These are phyloP conservation scores for Pythium guiyangense DNA, from an alignment of 352 stramenopile species.

Conservation along the genomic window DNA sequence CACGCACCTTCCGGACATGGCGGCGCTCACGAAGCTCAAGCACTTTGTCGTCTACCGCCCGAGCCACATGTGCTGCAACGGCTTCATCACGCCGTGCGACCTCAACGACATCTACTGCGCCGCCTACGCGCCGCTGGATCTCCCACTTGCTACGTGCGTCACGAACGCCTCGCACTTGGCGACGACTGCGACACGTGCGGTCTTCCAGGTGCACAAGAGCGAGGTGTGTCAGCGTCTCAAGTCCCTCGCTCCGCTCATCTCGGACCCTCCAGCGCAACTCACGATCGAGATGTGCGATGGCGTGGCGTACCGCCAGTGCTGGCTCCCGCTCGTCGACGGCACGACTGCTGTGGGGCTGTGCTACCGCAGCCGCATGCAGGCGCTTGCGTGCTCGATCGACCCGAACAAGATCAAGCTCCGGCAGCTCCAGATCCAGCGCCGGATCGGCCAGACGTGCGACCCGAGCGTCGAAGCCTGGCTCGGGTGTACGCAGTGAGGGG, in stretches of 20 bases:
- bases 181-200: conserved; percentile 6
- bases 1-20: conserved; percentile 19
- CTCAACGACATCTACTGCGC: conserved; percentile 21
- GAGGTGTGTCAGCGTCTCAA: conserved; percentile 14
- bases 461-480: conserved; percentile 7
- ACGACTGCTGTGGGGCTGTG: conserved; percentile 20
- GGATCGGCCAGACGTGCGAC: background rate
- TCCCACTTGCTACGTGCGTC: conserved; percentile 15
- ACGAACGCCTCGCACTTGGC: conserved; percentile 2
- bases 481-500: background rate
- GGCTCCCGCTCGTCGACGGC: background rate
- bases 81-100: conserved; percentile 23
- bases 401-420: conserved; percentile 21
- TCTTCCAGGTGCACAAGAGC: conserved; percentile 9
- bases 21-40: conserved; percentile 7
- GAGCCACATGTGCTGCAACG: conserved; percentile 32
- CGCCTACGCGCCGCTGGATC: background rate
- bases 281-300: conserved; percentile 25
- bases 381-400: conserved; percentile 26
- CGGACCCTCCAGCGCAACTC: conserved; percentile 15
- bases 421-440: conserved; percentile 7
- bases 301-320: conserved; percentile 21
- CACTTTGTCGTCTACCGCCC: conserved; percentile 24
- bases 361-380: conserved; percentile 30
- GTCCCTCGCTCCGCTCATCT: background rate